These are phyloP conservation scores for Tetrahymena elliotti DNA, from an alignment of 73 alveolate species.

Conservation along the genomic window DNA sequence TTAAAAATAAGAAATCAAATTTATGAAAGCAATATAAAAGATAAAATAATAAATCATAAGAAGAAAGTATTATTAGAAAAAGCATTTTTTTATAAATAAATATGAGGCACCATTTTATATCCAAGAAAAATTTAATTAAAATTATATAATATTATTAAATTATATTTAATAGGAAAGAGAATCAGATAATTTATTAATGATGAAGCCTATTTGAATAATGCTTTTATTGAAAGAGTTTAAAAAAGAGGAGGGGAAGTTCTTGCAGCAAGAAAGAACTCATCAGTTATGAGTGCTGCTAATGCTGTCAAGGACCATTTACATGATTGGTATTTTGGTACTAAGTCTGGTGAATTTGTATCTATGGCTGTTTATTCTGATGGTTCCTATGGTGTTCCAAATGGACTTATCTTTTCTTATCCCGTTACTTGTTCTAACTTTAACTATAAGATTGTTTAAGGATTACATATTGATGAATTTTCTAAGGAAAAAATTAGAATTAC, in stretches of 20 bases:
- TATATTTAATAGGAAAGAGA: conserved; percentile 18
- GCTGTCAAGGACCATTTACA: conserved; percentile 76
- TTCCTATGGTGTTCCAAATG: conserved; percentile 55
- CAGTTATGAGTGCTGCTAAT: conserved; percentile 83
- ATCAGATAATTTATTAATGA: conserved; percentile 46
- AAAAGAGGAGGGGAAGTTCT: conserved; percentile 83
- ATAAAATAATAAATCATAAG: neutral
- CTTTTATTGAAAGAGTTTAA: conserved; percentile 64
- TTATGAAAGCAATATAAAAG: neutral
- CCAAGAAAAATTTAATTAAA: too few species aligned
- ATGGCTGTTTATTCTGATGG: conserved; percentile 75
- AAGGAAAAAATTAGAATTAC: conserved; percentile 41
- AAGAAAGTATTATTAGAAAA: too few species aligned
- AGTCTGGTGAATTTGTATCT: conserved; percentile 49
- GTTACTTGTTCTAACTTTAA: conserved; percentile 57
- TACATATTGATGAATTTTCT: conserved; percentile 39
- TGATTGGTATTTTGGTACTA: conserved; percentile 81
- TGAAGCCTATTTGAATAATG: conserved; percentile 47
- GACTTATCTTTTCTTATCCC: conserved; percentile 76
- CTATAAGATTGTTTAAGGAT: conserved; percentile 60
- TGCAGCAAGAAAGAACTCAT: conserved; percentile 60
- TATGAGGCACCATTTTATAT: too few species aligned
- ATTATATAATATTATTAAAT: too few species aligned
- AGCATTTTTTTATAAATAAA: too few species aligned
- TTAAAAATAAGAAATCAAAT: neutral